Conservation (phyloP, 148 eudicot species). For the Vaccinium myrtillus region DNA sequence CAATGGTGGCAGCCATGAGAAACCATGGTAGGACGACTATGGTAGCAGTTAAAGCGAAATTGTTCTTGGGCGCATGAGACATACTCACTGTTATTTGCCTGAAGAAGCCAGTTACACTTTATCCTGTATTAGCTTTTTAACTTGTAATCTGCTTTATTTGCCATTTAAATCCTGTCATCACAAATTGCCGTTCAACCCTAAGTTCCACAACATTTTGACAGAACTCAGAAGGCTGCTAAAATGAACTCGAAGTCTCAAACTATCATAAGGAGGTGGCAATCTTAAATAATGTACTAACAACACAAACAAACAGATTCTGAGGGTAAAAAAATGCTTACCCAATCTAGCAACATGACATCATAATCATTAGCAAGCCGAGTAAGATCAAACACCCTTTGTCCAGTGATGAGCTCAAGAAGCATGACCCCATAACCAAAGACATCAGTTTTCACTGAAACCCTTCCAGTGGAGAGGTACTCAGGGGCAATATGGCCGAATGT, state of each 20-base stretch:
- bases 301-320: not conserved
- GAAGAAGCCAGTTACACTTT: no score
- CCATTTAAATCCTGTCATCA: no score
- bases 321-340: slow-evolving; percentile 40
- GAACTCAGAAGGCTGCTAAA: no score
- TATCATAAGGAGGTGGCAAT: not conserved
- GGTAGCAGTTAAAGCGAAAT: no score
- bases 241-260: not conserved
- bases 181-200: no score
- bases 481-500: slow-evolving; percentile 70
- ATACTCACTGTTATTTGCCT: no score
- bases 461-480: slow-evolving; percentile 55
- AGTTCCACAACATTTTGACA: no score
- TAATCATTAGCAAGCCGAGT: slow-evolving; percentile 57
- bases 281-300: not conserved
- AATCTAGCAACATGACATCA: slow-evolving; percentile 59
- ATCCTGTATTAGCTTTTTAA: no score
- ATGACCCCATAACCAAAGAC: slow-evolving; percentile 61
- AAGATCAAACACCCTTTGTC: slow-evolving; percentile 62
- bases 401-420: slow-evolving; percentile 69
- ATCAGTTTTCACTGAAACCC: slow-evolving; percentile 61
- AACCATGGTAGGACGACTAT: no score
- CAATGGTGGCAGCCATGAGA: no score
- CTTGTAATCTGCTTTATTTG: no score
- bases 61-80: no score